Base-by-base conservation (phyloP, 306 rosid genomes). In the Cucurbita pepo region DNA sequence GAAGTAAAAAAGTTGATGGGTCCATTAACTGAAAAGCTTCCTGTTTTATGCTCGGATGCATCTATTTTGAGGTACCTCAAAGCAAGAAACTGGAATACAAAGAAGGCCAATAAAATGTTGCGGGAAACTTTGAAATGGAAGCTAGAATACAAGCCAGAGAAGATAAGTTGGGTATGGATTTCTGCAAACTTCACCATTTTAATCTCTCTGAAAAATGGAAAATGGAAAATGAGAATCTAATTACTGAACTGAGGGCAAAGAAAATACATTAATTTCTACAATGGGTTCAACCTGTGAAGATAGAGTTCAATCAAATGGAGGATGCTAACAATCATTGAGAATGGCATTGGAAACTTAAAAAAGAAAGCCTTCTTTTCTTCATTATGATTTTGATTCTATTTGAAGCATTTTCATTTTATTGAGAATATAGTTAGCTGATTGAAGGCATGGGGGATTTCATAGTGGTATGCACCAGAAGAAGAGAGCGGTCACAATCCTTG, bases 141-240 rank as follows among this genome's bases (percentile, higher is more conserved):
- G 85, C 74, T 82, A 30, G 89, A 87, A 37, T 88, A 67, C 85
- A 85, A 80, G 86, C 97, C 97, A 57, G 96, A 89, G 75, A 85
- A 78, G 78, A 84, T 89, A 77, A 76, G 7, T 77, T 87, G 91
- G 96, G 96, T 91, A 78, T 44, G 80, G 64, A 81, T 18, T 77
- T 64, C 40, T 62, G 21, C 30, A 43, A 15, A 50, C 13, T 70
- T 36, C 41, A 30, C 47, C 8, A 34, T 51, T 22, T 34, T 69
- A 9, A 25, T 65, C 54, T 13, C 71, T 65, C 15, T 41, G 34
- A 25, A 65, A 64, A 65, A 5, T 65, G 38, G 71, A n/a, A 9
- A 22, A 22, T 22, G 25, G 56, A 50, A 50, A 9, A 53, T 53
- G 10, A 21, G 15, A 50, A 9, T 25, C 30, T 62, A n/a, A 62